These are phyloP conservation scores for Sindora glabra DNA, from an alignment of 306 rosid genomes.

Conservation along the genomic window DNA sequence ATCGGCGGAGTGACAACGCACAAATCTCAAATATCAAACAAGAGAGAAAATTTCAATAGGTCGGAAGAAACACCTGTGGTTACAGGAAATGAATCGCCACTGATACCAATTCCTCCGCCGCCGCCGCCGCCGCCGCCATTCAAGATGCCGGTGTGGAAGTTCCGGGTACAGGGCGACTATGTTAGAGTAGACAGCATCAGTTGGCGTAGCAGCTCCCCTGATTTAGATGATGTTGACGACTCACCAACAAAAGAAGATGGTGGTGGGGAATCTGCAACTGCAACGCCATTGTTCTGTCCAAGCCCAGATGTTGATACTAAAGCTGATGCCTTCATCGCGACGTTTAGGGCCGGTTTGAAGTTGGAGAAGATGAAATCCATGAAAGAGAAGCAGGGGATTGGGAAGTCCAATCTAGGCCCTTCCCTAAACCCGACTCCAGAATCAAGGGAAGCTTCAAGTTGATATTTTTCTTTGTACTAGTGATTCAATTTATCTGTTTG, in stretches of 20 bases:
- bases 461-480: neutral
- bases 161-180: constrained; percentile 56
- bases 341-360: constrained; percentile 62
- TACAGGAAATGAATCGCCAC: constrained; percentile 49
- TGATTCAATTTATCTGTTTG: neutral
- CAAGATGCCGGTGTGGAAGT: constrained; percentile 41
- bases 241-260: constrained; percentile 29
- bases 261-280: constrained; percentile 26
- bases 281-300: constrained; percentile 37
- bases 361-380: constrained; percentile 72
- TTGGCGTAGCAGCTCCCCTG: constrained; percentile 52
- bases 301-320: constrained; percentile 77
- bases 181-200: constrained; percentile 58
- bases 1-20: constrained; percentile 8
- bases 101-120: constrained; percentile 53
- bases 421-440: constrained; percentile 1
- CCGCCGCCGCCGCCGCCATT: constrained; percentile 73
- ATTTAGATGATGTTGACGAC: constrained; percentile 38
- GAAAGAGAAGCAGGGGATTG: constrained; percentile 36
- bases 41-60: constrained; percentile 10
- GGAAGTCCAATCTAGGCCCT: constrained; percentile 45
- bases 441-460: neutral
- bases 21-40: constrained; percentile 16
- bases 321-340: constrained; percentile 69
- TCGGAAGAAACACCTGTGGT: constrained; percentile 19